Base-by-base conservation (phyloP, 2,329 filamentous ascomycete genomes). In the Fonsecaea pedrosoi region DNA sequence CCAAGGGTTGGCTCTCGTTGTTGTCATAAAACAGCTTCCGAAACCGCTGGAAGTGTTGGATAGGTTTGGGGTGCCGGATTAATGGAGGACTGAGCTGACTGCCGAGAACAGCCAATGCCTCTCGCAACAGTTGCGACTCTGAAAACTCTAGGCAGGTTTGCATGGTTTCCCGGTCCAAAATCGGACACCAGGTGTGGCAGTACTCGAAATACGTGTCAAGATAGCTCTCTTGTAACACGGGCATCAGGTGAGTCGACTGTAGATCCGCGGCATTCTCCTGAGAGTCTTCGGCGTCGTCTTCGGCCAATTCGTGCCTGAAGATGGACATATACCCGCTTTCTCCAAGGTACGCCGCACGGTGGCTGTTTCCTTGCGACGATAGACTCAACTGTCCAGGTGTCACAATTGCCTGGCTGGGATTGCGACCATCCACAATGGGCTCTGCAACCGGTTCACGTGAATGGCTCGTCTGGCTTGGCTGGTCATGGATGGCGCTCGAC, bases 181-280 rank as follows among this genome's bases (percentile, higher is more conserved):
- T 77, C 1, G 80, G 80, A 65, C 79, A 82, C 78, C 79, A 82
- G 1, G 79, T 65, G 50, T 81, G 80, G 60, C 78, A 80, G 63
- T 80, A 81, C 57, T 81, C 77, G 35, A 75, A 78, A 37, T 82
- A 82, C 0, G 80, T 82, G 38, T 82, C 80, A 3, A 75, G 74
- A 64, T 81, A 82, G 34, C 76, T 80, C 54, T 81, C 76, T 53
- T 78, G 77, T 0, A 82, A 73, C 6, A 76, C 76, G 65, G 76
- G 60, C 9, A 48, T 9, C n/a, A 59, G 7, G 18, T 13, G 12
- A 15, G 21, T 48, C 3, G 56, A 6, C 35, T 10, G 13, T 34
- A 10, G 40, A 4, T 54, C 45, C 15, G 30, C 4, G 1, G 21
- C 56, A 12, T 34, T 35, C 45, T 13, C 8, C 18, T 37, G 25